Base-by-base conservation (phyloP, 2,329 filamentous ascomycete species). In the Pseudocercospora crystallina region DNA sequence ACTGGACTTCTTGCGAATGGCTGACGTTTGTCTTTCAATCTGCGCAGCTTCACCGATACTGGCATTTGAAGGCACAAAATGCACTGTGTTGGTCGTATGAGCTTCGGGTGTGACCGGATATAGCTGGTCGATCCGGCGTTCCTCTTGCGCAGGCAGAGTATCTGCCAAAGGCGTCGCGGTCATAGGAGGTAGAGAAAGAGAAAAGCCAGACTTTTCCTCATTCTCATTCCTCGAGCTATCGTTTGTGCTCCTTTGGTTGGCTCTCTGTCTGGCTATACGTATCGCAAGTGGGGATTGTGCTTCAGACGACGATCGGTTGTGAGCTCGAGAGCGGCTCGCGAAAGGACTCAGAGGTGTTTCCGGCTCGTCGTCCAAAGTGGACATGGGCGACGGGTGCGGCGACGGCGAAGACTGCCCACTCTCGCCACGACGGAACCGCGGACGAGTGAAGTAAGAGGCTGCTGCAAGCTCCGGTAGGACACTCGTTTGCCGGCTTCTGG, bases 221-320 rank as follows among this genome's bases (percentile, higher is more conserved):
- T 44, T 44, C 26, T 44, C 38, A 29, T 41, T n/a, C 20, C 20
- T 26, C 20, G 7, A 26, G 20, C 20, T 26, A 26, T 26, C 20
- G 20, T 26, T 26, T 26, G 20, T 26, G 20, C 20, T 26, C 20
- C 20, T 26, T 26, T 26, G 20, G 20, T 26, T 26, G 20, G 20
- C 20, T 26, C 20, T 26, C 20, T 26, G 20, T 26, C 20, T 26
- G 20, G 20, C 20, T 26, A 26, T 26, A 17, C 32, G 33, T 20
- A 42, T 52, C 8, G 50, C 39, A n/a, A 49, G 50, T 2, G 58
- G 58, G 9, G 58, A 60, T 11, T 58, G 35, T 13, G 53, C 53
- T 30, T 60, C 58, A 5, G 58, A 60, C 8, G 58, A 60, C 7
- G 58, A 60, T 48, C 56, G 39, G 15, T 51, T 53, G 12, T 58